Evolutionary conservation across 225 moss, liverwort and hornwort genomes (phyloP), one percentile per base, ranked within the genome.

Genomic region (Lunularia cruciata): DNA sequence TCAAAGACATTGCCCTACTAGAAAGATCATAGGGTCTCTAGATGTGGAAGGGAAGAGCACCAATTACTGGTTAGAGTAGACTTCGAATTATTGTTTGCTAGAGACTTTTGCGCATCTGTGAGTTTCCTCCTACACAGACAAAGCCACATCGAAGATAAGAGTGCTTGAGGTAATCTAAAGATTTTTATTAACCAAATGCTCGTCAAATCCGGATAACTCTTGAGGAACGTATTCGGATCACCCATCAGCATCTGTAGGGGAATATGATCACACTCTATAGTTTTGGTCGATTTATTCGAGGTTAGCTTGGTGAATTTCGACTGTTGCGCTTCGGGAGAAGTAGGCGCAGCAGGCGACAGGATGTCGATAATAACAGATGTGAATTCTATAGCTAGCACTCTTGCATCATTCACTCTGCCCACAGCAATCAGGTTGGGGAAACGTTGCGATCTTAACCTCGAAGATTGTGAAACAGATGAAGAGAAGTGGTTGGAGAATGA

Each of bases 361-460:
- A 61, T 37, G 61, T 11, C 20, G 25, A 39, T 40, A 13, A 25
- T n/a, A 13, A 25, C 61, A 36, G 36, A 61, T n/a, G 61, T 23
- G 3, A 13, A 61, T 36, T 47, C 47, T 13, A n/a, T 46, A 3
- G 65, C 43, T 48, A 31, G n/a, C 31, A 65, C 65, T 34, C 45
- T 63, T 19, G 65, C 65, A 18, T 27, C 32, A 3, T 65, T 65
- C 65, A 65, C 47, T 3, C 65, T 65, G 19, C 65, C 65, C 1
- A 18, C 46, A 10, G 46, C 65, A 19, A 65, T 65, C 47, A 31
- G 47, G 10, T 23, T n/a, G 30, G 65, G 65, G 19, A 19, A 47
- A 8, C 65, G 47, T 19, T 30, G 47, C 16, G 47, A 65, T 47
- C 65, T 65, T 2, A 47, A n/a, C 20, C 4, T 65, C 31, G 65